Conservation (phyloP, 768 basidiomycete species). For the Mrakia gelida region DNA sequence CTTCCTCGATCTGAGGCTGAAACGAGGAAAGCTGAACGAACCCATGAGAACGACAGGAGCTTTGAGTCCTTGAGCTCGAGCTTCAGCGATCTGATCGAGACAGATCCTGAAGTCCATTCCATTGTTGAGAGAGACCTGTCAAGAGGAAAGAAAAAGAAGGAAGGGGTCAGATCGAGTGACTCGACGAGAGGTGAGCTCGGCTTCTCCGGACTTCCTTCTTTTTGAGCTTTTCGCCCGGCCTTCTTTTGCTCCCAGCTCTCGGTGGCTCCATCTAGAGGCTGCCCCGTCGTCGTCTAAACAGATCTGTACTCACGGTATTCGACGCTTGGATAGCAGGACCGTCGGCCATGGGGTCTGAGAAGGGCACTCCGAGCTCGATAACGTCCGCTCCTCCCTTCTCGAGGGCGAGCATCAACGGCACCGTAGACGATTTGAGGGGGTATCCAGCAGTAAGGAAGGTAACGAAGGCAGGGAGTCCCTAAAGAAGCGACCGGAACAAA, state of each 20-base stretch:
- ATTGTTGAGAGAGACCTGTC: slow-evolving; percentile 76
- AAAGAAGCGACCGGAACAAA: neutral
- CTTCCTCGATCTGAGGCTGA: slow-evolving; percentile 4
- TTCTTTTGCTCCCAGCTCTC: neutral
- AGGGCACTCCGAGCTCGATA: slow-evolving; percentile 91
- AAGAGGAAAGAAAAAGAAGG: slow-evolving; percentile 51
- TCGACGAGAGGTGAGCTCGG: neutral
- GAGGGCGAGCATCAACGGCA: slow-evolving; percentile 83
- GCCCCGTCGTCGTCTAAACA: neutral
- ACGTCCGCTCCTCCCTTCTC: slow-evolving; percentile 89
- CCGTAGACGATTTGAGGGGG: slow-evolving; percentile 71
- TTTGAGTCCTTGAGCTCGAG: slow-evolving; percentile 73
- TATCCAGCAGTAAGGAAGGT: slow-evolving; percentile 95
- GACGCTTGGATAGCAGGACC: slow-evolving; percentile 88
- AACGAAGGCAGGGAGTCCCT: slow-evolving; percentile 39
- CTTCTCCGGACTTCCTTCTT: neutral
- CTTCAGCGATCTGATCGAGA: slow-evolving; percentile 69
- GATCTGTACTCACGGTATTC: slow-evolving; percentile 64
- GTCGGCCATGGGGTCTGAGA: slow-evolving; percentile 95
- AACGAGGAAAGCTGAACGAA: slow-evolving; percentile 42
- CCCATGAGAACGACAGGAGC: slow-evolving; percentile 92
- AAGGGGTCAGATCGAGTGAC: neutral
- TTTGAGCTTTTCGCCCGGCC: neutral
- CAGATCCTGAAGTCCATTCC: slow-evolving; percentile 71
- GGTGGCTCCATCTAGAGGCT: neutral